These are phyloP conservation scores for Pestalotiopsis sp. DNA, from an alignment of 2,329 filamentous ascomycete genomes.

Conservation along the genomic window DNA sequence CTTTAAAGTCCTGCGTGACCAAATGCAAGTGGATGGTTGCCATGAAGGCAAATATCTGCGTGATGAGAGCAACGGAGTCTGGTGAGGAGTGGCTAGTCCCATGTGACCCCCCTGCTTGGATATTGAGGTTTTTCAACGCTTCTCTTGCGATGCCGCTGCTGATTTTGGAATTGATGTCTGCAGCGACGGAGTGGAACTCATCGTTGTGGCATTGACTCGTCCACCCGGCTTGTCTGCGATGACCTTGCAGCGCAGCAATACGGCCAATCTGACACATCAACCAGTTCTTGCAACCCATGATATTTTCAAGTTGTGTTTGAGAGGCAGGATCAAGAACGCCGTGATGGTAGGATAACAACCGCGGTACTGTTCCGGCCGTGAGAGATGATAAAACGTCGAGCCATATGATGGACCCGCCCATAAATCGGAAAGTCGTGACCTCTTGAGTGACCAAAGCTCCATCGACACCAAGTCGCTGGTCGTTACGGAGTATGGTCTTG, in stretches of 20 bases:
- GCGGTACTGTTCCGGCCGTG: neutral
- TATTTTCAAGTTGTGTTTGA: conserved; percentile 5
- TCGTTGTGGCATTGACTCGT: neutral
- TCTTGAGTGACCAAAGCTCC: neutral
- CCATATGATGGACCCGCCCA: neutral
- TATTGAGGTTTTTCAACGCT: neutral
- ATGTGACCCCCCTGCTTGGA: neutral
- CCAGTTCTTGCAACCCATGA: conserved; percentile 15
- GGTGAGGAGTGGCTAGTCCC: neutral
- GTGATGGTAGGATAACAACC: conserved; percentile 5
- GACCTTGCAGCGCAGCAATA: conserved; percentile 4
- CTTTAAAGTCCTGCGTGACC: conserved; percentile 8
- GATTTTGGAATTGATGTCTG: neutral
- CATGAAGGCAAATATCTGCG: conserved; percentile 12
- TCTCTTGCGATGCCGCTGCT: neutral
- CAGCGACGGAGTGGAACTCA: too few species aligned
- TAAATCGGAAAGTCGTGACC: neutral
- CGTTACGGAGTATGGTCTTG: neutral
- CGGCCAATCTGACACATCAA: conserved; percentile 11
- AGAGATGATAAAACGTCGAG: conserved; percentile 11
- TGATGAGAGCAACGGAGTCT: neutral
- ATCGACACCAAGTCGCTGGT: neutral
- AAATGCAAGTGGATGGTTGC: conserved; percentile 11
- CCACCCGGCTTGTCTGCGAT: neutral
- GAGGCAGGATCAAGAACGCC: neutral